Evolutionary conservation across 495 filamentous ascomycete species (phyloP), one percentile per base, ranked within the genome.

Genomic region (Cudoniella acicularis): DNA sequence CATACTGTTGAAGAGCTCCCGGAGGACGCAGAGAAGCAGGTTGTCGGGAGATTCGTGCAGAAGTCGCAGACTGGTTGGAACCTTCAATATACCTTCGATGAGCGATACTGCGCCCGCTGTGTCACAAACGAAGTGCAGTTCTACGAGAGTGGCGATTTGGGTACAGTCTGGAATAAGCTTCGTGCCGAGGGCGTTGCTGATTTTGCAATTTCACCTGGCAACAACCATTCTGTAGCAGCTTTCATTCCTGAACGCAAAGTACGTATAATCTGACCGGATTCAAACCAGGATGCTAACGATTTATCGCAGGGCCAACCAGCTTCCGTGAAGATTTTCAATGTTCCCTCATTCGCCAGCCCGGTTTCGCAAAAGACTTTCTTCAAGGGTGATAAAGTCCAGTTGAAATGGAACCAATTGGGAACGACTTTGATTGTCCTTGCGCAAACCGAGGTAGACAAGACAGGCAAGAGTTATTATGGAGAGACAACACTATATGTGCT

Each of bases 61-160:
- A 96, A 96, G 76, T 88, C 83, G 54, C 89, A 92, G 77, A 92
- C 89, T 17, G 91, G 92, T 68, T 98, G 93, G 94, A 97, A 96
- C 74, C 79, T 98, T 69, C 95, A 98, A 73, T 98, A 97, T 70
- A 96, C 91, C 25, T 80, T 82, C 58, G 94, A 98, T 70, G 94
- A 98, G 81, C 77, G 80, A 64, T 90, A 87, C 68, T 98, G 94
- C 72, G 94, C 93, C 56, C 91, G 94, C 52, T 79, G 86, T 36
- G 95, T 98, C 66, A 96, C 91, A 71, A 98, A 97, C 71, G 91
- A 96, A 75, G 89, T 98, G 42, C 94, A 98, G 67, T 96, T 98
- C 74, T 98, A 92, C 76, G 80, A 95, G 72, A 94, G 89, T 72
- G 77, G 83, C 49, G 87, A 96, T 65, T 77, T 98, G 66, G 76